A percentile compares a stretch with the other conserved stretches of the same genome.
These are phyloP conservation scores for Ogataea salicorniae DNA, from an alignment of 805 yeast genomes.

Conservation along the genomic window DNA sequence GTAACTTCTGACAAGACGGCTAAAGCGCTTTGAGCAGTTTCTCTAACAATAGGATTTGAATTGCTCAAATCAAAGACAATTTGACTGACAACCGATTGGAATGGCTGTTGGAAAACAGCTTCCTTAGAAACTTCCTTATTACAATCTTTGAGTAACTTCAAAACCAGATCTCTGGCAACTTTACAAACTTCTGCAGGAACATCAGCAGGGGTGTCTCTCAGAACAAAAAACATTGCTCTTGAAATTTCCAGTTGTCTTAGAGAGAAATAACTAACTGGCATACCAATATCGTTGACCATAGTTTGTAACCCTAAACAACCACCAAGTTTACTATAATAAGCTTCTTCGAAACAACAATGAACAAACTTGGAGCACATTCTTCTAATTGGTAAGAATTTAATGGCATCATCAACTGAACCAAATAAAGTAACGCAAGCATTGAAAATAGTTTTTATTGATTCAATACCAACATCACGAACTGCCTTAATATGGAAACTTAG, in stretches of 20 bases:
- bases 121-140: slow-evolving; percentile 57
- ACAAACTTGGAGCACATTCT: slow-evolving; percentile 75
- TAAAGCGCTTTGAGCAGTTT: slow-evolving; percentile 71
- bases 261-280: slow-evolving; percentile 70
- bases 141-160: slow-evolving; percentile 60
- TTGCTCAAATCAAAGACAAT: slow-evolving; percentile 90
- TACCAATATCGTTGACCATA: slow-evolving; percentile 59
- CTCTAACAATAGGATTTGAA: slow-evolving; percentile 76
- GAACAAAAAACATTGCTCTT: slow-evolving; percentile 80
- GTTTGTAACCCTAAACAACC: slow-evolving; percentile 81
- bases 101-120: slow-evolving; percentile 62
- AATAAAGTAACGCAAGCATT: slow-evolving; percentile 59
- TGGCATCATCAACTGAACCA: slow-evolving; percentile 60
- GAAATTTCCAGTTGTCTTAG: slow-evolving; percentile 79
- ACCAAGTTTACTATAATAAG: slow-evolving; percentile 79
- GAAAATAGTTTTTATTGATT: slow-evolving; percentile 58
- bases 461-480: slow-evolving; percentile 67
- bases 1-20: slow-evolving; percentile 65
- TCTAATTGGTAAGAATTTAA: slow-evolving; percentile 70
- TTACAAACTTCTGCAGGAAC: slow-evolving; percentile 77
- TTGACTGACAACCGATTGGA: slow-evolving; percentile 80
- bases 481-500: slow-evolving; percentile 68
- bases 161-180: slow-evolving; percentile 63
- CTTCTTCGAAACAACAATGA: slow-evolving; percentile 88
- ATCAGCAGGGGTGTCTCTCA: slow-evolving; percentile 84